These are phyloP conservation scores for Sextonia rubra DNA, from an alignment of 164 flowering plant species.

Conservation along the genomic window DNA sequence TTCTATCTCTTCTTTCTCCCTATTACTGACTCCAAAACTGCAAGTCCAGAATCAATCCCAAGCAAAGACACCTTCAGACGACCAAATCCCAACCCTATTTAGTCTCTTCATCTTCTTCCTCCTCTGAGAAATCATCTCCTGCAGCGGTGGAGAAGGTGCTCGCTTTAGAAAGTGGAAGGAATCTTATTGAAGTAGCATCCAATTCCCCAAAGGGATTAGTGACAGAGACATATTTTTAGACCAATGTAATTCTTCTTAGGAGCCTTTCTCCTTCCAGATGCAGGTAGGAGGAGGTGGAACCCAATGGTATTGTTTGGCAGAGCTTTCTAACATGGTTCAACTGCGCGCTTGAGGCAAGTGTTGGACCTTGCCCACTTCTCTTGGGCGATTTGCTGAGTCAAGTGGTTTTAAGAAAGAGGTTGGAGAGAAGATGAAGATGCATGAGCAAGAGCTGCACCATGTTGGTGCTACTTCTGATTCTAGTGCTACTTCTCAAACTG, in stretches of 20 bases:
- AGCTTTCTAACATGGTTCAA: slow-evolving; percentile 33
- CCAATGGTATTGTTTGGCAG: slow-evolving; percentile 47
- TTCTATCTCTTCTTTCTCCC: too few species aligned
- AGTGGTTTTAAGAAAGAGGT: slow-evolving; percentile 30
- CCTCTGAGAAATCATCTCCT: slow-evolving; percentile 54
- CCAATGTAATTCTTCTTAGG: slow-evolving; percentile 22
- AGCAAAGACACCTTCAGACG: slow-evolving; percentile 57
- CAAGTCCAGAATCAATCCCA: slow-evolving; percentile 94
- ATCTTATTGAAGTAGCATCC: slow-evolving; percentile 12
- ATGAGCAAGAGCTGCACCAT: slow-evolving; percentile 25
- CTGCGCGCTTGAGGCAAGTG: slow-evolving; percentile 22
- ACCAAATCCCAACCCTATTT: slow-evolving; percentile 8
- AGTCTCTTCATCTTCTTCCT: slow-evolving; percentile 57
- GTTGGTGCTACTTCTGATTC: not conserved
- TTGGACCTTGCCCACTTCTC: slow-evolving; percentile 37
- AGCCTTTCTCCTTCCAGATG: slow-evolving; percentile 47
- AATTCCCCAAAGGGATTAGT: slow-evolving; percentile 53
- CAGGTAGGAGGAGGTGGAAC: slow-evolving; percentile 19
- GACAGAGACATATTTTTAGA: slow-evolving; percentile 38
- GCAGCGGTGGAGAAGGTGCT: slow-evolving; percentile 8
- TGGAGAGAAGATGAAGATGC: slow-evolving; percentile 32
- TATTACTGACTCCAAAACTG: slow-evolving; percentile 99
- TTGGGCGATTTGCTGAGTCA: slow-evolving; percentile 46
- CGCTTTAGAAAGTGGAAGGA: slow-evolving; percentile 15
- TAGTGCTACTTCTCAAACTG: slow-evolving; percentile 11